phyloP scores from a whole-genome alignment of 345 rosid species.

The Hirschfeldia incana region DNA sequence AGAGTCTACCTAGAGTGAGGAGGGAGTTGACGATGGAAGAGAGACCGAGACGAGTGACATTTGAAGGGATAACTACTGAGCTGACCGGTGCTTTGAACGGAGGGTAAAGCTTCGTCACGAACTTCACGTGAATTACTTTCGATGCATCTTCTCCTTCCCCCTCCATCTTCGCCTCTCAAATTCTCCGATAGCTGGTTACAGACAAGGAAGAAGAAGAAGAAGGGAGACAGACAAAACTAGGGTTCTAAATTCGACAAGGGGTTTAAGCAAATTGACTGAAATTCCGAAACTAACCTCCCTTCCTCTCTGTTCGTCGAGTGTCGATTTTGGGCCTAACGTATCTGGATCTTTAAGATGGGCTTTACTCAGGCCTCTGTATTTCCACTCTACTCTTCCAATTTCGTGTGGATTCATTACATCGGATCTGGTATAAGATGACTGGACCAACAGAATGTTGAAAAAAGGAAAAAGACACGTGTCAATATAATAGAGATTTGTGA shows the following conservation, averaged over 20 bases:
- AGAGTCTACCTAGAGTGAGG: constrained; percentile 48
- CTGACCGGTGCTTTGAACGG: constrained; percentile 57
- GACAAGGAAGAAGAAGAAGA: constrained; percentile 14
- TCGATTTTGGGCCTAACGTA: neutral
- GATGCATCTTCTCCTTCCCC: constrained; percentile 46
- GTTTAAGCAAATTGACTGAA: constrained; percentile 13
- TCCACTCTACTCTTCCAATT: neutral
- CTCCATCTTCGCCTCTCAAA: constrained; percentile 33
- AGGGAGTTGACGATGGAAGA: constrained; percentile 75
- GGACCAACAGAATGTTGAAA: neutral
- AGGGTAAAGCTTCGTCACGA: constrained; percentile 72
- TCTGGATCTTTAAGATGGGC: neutral
- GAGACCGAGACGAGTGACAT: constrained; percentile 82
- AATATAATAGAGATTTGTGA: neutral
- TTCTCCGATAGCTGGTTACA: neutral
- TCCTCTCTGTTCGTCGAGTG: neutral
- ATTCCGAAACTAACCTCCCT: constrained; percentile 5
- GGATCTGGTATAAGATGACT: neutral
- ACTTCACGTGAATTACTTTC: constrained; percentile 70
- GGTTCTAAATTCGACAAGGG: constrained; percentile 26
- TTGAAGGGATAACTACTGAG: constrained; percentile 75
- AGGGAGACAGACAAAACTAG: constrained; percentile 16
- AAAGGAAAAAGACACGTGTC: constrained; percentile 26
- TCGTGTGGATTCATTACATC: neutral
- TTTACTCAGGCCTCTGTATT: neutral